Conservation (phyloP, 176 grass and related monocot species). For the Oryza longistaminata region DNA sequence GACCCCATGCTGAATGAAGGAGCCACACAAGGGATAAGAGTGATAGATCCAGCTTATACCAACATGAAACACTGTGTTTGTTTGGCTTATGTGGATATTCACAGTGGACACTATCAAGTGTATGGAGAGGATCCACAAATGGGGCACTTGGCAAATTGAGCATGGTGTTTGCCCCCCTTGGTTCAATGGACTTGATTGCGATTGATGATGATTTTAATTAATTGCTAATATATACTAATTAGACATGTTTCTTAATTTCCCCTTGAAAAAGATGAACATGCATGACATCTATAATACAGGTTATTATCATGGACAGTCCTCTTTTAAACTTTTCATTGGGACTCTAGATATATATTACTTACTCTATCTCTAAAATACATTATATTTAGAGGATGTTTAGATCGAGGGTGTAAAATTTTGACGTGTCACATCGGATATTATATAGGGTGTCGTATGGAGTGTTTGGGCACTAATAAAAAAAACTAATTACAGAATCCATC, state of each 20-base stretch:
- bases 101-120: slow-evolving; percentile 6
- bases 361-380: too few relatives aligned
- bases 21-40: slow-evolving; percentile 40
- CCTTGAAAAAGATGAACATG: not conserved
- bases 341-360: not conserved
- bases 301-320: not conserved
- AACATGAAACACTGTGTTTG: slow-evolving; percentile 16
- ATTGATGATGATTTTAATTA: slow-evolving; percentile 20
- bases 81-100: slow-evolving; percentile 45
- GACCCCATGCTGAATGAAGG: slow-evolving; percentile 38
- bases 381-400: too few relatives aligned
- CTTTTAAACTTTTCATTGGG: not conserved
- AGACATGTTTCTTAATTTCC: not conserved
- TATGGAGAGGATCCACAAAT: slow-evolving; percentile 27
- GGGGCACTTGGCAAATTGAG: slow-evolving; percentile 39
- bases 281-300: not conserved
- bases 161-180: slow-evolving; percentile 42
- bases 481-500: too few relatives aligned
- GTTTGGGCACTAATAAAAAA: too few relatives aligned
- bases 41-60: slow-evolving; percentile 33
- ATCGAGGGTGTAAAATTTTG: too few relatives aligned
- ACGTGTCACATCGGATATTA: too few relatives aligned
- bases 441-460: too few relatives aligned
- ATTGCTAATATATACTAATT: not conserved
- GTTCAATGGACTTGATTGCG: slow-evolving; percentile 31